These are phyloP conservation scores for Globisporangium ultimum DNA, from an alignment of 352 stramenopile species.

Conservation along the genomic window DNA sequence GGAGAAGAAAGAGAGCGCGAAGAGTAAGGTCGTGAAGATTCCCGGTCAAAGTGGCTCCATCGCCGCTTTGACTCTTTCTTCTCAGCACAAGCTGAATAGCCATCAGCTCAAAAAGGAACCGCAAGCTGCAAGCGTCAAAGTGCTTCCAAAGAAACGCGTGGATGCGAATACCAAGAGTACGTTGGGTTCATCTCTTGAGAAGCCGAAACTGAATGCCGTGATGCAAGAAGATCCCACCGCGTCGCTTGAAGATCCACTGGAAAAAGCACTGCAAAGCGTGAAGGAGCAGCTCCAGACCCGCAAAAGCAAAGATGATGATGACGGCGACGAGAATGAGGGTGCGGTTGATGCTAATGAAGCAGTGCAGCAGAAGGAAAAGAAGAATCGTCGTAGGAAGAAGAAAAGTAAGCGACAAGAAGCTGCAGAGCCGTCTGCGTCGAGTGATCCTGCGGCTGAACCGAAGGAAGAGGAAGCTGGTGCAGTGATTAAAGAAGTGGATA, in stretches of 20 bases:
- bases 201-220: background rate
- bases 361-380: background rate
- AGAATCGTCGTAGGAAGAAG: background rate
- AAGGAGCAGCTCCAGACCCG: constrained; percentile 21
- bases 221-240: background rate
- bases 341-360: background rate
- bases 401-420: background rate
- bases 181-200: background rate
- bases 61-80: background rate
- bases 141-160: background rate
- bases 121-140: background rate
- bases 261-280: constrained; percentile 31
- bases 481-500: background rate
- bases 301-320: constrained; percentile 6
- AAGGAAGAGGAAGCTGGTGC: background rate
- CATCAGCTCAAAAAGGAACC: background rate
- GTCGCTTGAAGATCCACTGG: constrained; percentile 24
- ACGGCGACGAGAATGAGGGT: constrained; percentile 13
- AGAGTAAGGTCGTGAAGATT: constrained; percentile 16
- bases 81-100: background rate
- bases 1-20: constrained; percentile 9
- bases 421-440: background rate
- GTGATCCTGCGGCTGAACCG: background rate
- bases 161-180: background rate
- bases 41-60: background rate